These are phyloP conservation scores for Clarireedia sp. DNA, from an alignment of 2,329 filamentous ascomycete genomes.

Conservation along the genomic window DNA sequence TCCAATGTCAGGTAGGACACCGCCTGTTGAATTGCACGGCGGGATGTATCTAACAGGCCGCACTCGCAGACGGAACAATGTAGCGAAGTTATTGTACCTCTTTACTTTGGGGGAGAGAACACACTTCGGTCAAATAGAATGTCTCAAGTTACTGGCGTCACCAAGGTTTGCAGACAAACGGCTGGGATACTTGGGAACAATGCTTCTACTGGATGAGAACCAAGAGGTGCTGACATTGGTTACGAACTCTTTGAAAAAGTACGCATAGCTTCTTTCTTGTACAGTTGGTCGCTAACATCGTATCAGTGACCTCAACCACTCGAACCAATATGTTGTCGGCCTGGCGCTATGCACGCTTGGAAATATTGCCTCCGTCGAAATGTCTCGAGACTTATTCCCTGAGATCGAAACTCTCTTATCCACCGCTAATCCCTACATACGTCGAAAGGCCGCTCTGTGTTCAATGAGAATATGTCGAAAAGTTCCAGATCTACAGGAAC, in stretches of 20 bases:
- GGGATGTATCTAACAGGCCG: conserved; percentile 1
- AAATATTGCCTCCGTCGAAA: conserved; percentile 96
- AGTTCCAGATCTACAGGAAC: conserved; percentile 92
- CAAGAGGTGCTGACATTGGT: conserved; percentile 96
- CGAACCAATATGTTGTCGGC: conserved; percentile 97
- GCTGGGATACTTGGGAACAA: conserved; percentile 89
- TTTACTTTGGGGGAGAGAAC: conserved; percentile 96
- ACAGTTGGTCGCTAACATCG: not conserved
- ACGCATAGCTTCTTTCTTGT: conserved; percentile 20
- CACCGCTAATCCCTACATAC: conserved; percentile 95
- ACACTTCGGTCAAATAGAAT: conserved; percentile 99
- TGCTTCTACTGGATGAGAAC: conserved; percentile 93
- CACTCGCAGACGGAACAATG: conserved; percentile 79
- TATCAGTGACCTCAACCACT: conserved; percentile 82
- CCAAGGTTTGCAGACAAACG: conserved; percentile 97
- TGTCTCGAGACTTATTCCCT: conserved; percentile 94
- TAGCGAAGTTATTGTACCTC: conserved; percentile 94
- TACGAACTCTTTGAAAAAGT: conserved; percentile 98
- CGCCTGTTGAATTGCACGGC: conserved; percentile 1
- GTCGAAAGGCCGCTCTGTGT: conserved; percentile 94
- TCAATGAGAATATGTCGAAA: conserved; percentile 98
- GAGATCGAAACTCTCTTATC: conserved; percentile 90
- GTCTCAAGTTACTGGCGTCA: conserved; percentile 91
- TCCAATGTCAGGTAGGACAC: conserved; percentile 71
- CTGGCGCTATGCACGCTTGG: conserved; percentile 92